Conservation (phyloP, 371 early-diverging fungal genomes). For the Mucor indicus region DNA sequence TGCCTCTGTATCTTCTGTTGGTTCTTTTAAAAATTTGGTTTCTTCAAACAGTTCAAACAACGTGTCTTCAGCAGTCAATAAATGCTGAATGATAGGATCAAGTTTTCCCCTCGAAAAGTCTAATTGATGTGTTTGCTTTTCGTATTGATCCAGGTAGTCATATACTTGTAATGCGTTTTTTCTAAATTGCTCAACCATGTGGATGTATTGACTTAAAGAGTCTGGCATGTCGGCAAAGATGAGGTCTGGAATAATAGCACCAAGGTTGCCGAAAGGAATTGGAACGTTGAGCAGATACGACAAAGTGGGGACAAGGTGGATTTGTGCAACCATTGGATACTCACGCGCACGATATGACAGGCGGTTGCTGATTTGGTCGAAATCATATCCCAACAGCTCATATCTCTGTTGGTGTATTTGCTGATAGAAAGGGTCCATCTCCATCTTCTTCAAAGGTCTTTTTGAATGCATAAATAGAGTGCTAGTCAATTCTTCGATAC, state of each 20-base stretch:
- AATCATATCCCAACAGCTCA: slow-evolving; percentile 26
- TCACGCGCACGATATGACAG: slow-evolving; percentile 27
- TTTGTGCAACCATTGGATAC: slow-evolving; percentile 66
- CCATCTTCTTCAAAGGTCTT: slow-evolving; percentile 29
- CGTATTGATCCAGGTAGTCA: slow-evolving; percentile 62
- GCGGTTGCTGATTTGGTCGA: slow-evolving; percentile 4
- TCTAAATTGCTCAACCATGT: slow-evolving; percentile 55
- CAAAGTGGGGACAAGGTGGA: slow-evolving; percentile 83
- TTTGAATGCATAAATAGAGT: slow-evolving; percentile 78
- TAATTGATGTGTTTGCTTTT: slow-evolving; percentile 22
- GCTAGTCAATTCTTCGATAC: slow-evolving; percentile 83
- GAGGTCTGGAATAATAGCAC: slow-evolving; percentile 76
- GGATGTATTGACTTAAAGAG: slow-evolving; percentile 20
- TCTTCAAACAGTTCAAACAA: slow-evolving; percentile 24
- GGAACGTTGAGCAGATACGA: slow-evolving; percentile 69
- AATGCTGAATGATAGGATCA: slow-evolving; percentile 14
- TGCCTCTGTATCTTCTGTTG: too few species aligned
- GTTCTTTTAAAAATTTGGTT: too few species aligned
- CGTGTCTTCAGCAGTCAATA: slow-evolving; percentile 25
- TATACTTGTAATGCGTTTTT: slow-evolving; percentile 79
- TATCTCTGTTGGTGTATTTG: slow-evolving; percentile 27
- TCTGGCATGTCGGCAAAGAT: slow-evolving; percentile 27
- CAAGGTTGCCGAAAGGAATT: slow-evolving; percentile 85
- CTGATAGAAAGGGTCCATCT: slow-evolving; percentile 9
- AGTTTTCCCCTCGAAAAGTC: slow-evolving; percentile 29